A percentile compares a stretch with the other conserved stretches of the same genome.
These are phyloP conservation scores for Paecilomyces fulvus DNA, from an alignment of 2,329 filamentous ascomycete species.

Conservation along the genomic window DNA sequence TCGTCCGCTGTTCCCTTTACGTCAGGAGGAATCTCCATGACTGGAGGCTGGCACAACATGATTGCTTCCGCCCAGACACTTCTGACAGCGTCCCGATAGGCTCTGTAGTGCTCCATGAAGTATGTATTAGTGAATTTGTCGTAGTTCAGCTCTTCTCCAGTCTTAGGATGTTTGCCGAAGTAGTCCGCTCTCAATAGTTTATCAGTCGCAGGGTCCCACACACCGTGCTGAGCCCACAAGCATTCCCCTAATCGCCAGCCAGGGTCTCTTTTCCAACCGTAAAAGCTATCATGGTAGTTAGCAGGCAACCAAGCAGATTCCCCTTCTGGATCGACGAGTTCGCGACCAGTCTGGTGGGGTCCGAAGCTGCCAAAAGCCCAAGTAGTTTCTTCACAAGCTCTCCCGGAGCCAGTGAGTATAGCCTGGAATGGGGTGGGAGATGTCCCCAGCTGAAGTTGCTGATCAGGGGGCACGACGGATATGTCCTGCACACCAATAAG, in stretches of 20 bases:
- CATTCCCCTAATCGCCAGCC: conserved; percentile 92
- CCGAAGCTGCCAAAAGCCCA: conserved; percentile 94
- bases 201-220: conserved; percentile 81
- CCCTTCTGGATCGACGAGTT: conserved; percentile 80
- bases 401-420: conserved; percentile 81
- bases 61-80: conserved; percentile 70
- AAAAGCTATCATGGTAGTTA: conserved; percentile 77
- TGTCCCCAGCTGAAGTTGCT: conserved; percentile 86
- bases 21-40: conserved; percentile 79
- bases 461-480: conserved; percentile 70
- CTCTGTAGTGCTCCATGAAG: conserved; percentile 78
- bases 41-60: conserved; percentile 83
- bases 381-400: conserved; percentile 78
- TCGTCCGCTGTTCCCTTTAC: conserved; percentile 86
- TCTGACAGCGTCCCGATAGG: conserved; percentile 66
- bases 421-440: conserved; percentile 92
- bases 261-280: conserved; percentile 81
- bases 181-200: conserved; percentile 75
- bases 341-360: conserved; percentile 77
- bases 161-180: conserved; percentile 69
- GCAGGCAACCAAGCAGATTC: conserved; percentile 72
- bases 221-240: conserved; percentile 90
- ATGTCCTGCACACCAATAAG: conserved; percentile 78
- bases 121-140: conserved; percentile 83
- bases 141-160: conserved; percentile 67